Base-by-base conservation (phyloP, 352 stramenopile species). In the Phytophthora tentaculata region DNA sequence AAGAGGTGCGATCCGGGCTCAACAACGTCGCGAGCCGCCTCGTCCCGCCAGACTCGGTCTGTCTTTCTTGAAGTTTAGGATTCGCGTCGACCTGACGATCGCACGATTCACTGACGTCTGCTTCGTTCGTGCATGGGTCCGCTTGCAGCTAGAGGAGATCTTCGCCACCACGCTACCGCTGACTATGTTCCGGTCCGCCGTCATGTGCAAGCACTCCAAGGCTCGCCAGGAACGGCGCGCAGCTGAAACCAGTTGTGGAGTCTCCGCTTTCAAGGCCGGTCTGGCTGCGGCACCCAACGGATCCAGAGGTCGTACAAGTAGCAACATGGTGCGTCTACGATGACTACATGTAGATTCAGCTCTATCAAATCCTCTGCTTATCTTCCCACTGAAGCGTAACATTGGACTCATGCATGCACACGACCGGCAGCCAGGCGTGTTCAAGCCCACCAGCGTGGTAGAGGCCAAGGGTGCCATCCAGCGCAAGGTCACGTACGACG, bases 191-290 rank as follows among this genome's bases (percentile, higher is more conserved):
- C 71, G 81, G n/a, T 80, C 71, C 16, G 73, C 77, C 9, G 68
- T 91, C 26, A 74, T 91, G 68, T 90, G 81, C 74, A 92, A 89
- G 61, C 84, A 91, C 68, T 73, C 75, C 37, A 86, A 86, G 35
- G 82, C 79, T 51, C 73, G 84, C 9, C 64, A 64, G 12, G 61
- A 70, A 45, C 58, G 60, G 26, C 60, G 50, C 9, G 52, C 53
- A 24, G 39, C 48, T 29, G 47, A 51, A 44, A 39, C 35, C 4
- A 12, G 22, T 14, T 45, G 51, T 23, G 10, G 32, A 14, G 49
- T 19, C 4, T 63, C 58, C 0, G 32, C 41, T 32, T 61, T 43
- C n/a, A 74, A 61, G 37, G 14, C 28, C 14, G 62, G 44, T 32
- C 39, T 61, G 24, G 23, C 26, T 5, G 52, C 22, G 7, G 39